Base-by-base conservation (phyloP, 352 stramenopile species). In the Thraustotheca clavata region DNA sequence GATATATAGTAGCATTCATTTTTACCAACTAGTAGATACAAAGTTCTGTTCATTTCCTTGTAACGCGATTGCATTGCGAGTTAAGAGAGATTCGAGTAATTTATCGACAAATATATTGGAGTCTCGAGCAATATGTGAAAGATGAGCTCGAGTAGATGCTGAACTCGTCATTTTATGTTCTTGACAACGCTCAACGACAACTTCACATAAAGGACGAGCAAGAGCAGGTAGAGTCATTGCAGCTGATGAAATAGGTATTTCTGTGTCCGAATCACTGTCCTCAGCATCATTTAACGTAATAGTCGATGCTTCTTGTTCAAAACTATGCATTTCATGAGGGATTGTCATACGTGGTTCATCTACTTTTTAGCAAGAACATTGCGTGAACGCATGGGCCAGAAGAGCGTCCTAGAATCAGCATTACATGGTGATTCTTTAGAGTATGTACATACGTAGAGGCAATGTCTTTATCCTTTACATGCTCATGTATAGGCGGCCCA, bases 41-140 rank as follows among this genome's bases (percentile, higher is more conserved):
- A 54, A 65, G 4, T 65, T 8, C 22, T 65, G 38, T n/a, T 65
- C 57, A 46, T 65, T 52, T 40, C 57, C 57, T 54, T 65, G 38
- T 3, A 65, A 33, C 3, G 57, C 57, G 12, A 49, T 43, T 3
- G 57, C 57, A 26, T 65, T 65, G 18, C 41, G 38, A 18, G 27
- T 24, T 6, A 65, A 27, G 8, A 65, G 40, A 29, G 39, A 41
- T n/a, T 65, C 57, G 18, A 65, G 38, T 4, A 65, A 32, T 46
- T 24, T 40, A 27, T 65, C 57, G 14, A 22, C 12, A 20, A 65
- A 65, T 7, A 40, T 46, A 26, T 22, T 34, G 8, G 57, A 7
- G 18, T 8, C 8, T 18, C 57, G 57, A 8, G 41, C 57, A 20
- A 65, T 18, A 27, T 65, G 35, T 5, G 27, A 18, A 2, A 65